A percentile compares a stretch with the other conserved stretches of the same genome.
phyloP scores from a whole-genome alignment of 306 rosid species.

The Castanea mollissima region DNA sequence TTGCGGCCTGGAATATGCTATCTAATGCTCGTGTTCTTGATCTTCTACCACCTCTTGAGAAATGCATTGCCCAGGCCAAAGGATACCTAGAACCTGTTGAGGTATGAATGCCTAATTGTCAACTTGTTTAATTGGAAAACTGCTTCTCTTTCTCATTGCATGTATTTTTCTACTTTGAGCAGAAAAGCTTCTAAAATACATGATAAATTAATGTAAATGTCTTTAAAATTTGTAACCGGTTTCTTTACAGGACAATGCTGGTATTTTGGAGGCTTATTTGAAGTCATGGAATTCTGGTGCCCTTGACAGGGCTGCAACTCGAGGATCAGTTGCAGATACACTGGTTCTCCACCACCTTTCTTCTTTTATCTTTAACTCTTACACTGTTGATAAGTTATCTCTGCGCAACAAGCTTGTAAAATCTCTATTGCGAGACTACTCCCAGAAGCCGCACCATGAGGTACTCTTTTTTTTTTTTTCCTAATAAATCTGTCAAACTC shows the following conservation, averaged over 20 bases:
- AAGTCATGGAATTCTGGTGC: slow-evolving; percentile 89
- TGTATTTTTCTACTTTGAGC: not conserved
- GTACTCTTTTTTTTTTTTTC: slow-evolving; percentile 30
- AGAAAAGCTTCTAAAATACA: not conserved
- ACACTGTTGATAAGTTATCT: slow-evolving; percentile 40
- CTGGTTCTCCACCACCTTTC: slow-evolving; percentile 82
- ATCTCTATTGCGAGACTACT: slow-evolving; percentile 71
- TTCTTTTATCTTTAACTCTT: slow-evolving; percentile 50
- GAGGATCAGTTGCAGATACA: slow-evolving; percentile 65
- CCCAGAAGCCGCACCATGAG: slow-evolving; percentile 71
- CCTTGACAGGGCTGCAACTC: slow-evolving; percentile 75
- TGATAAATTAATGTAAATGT: not conserved
- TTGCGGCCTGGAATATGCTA: slow-evolving; percentile 78
- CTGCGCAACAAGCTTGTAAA: slow-evolving; percentile 71
- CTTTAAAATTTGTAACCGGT: slow-evolving; percentile 4
- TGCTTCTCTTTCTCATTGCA: not conserved
- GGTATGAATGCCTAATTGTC: slow-evolving; percentile 41
- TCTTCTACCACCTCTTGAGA: slow-evolving; percentile 77
- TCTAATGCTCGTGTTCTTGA: slow-evolving; percentile 79
- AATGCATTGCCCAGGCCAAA: slow-evolving; percentile 62
- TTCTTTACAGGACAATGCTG: slow-evolving; percentile 62
- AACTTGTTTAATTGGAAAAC: not conserved
- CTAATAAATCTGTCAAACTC: too few relatives aligned
- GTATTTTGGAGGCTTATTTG: slow-evolving; percentile 68
- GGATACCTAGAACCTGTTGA: slow-evolving; percentile 90